A percentile compares a stretch with the other conserved stretches of the same genome.
Conservation (phyloP, 768 basidiomycete genomes). For the Cubamyces sp. region DNA sequence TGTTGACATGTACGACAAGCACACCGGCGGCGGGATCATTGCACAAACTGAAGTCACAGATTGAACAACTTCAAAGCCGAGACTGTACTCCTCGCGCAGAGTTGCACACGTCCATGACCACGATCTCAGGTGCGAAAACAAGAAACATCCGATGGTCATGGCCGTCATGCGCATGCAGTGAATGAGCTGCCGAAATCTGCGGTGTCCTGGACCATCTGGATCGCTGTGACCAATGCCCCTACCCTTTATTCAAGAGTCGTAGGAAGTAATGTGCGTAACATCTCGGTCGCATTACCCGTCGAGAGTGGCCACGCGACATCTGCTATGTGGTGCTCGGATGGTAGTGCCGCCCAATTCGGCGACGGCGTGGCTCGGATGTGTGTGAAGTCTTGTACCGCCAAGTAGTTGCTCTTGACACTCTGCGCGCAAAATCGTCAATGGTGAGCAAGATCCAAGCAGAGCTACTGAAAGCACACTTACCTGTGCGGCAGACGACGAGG, state of each 20-base stretch:
- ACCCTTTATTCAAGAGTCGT: neutral
- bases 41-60: too few species aligned
- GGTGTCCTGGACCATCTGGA: too few species aligned
- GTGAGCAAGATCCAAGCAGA: neutral
- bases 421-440: neutral
- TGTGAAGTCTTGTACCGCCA: slow-evolving; percentile 81
- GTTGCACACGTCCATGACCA: too few species aligned
- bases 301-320: slow-evolving; percentile 22
- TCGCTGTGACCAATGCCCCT: too few species aligned
- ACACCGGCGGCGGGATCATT: too few species aligned
- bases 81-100: too few species aligned
- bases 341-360: slow-evolving; percentile 65
- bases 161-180: too few species aligned
- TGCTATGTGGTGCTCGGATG: slow-evolving; percentile 7
- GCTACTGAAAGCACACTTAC: slow-evolving; percentile 1
- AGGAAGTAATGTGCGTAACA: neutral
- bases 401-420: slow-evolving; percentile 38
- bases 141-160: too few species aligned
- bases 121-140: too few species aligned
- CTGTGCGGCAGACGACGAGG: slow-evolving; percentile 1
- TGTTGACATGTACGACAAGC: too few species aligned
- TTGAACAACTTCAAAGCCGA: too few species aligned
- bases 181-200: too few species aligned
- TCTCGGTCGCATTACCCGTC: neutral
- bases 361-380: slow-evolving; percentile 78